Percentiles rank a stretch among this genome's conserved stretches.
Evolutionary conservation across 164 flowering plant species (phyloP).

Genomic region (Macadamia integrifolia): DNA sequence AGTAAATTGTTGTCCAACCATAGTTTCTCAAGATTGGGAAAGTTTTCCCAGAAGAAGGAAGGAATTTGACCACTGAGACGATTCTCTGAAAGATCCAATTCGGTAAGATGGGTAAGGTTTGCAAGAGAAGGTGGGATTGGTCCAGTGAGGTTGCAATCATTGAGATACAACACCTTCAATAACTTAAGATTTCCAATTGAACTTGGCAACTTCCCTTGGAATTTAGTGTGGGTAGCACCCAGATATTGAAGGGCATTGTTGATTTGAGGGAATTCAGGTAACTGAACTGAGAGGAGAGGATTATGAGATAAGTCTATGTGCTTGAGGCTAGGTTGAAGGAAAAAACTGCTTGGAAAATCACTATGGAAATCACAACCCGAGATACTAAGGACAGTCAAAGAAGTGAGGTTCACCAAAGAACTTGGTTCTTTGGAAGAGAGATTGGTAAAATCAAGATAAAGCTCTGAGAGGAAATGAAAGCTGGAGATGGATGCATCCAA

Average conservation of each 20-base stretch:
- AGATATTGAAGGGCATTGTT: neutral
- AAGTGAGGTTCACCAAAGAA: neutral
- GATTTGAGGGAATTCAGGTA: neutral
- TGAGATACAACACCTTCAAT: neutral
- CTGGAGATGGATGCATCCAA: too few relatives aligned
- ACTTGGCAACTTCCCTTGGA: neutral
- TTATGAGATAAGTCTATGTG: neutral
- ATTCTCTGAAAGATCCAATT: neutral
- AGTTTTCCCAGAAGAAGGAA: too few relatives aligned
- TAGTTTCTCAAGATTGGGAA: too few relatives aligned
- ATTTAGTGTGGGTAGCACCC: neutral
- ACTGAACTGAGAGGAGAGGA: neutral
- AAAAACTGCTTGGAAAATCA: neutral
- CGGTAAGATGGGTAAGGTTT: slow-evolving; percentile 7
- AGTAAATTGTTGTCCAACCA: too few relatives aligned
- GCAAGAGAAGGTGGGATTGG: slow-evolving; percentile 8
- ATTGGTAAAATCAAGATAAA: too few relatives aligned
- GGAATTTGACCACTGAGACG: too few relatives aligned
- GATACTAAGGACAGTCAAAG: slow-evolving; percentile 1
- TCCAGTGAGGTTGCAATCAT: neutral
- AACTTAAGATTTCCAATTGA: slow-evolving; percentile 8
- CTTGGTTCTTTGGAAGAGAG: too few relatives aligned
- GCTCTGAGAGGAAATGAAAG: too few relatives aligned
- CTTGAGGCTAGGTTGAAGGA: neutral
- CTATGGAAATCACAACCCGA: slow-evolving; percentile 1